Percentiles rank a stretch among this genome's conserved stretches.
Evolutionary conservation across 2,329 filamentous ascomycete species (phyloP).

Genomic region (Fusarium verticillioides): DNA sequence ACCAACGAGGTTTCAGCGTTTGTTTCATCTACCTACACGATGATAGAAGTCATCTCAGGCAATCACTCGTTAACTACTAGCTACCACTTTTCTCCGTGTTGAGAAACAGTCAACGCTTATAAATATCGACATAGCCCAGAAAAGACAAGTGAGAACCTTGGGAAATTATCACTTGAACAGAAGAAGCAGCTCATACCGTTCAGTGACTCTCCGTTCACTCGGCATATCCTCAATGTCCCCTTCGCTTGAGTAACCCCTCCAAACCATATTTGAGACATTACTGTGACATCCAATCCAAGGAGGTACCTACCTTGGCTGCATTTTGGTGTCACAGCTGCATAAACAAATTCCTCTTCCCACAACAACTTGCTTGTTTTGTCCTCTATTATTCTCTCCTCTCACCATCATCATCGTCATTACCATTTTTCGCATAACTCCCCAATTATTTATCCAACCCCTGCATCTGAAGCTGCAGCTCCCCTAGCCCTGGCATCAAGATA

Average conservation of each 20-base stretch:
- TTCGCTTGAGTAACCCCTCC: slow-evolving; percentile 18
- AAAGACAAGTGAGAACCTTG: background rate
- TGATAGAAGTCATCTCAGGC: slow-evolving; percentile 1
- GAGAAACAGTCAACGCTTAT: background rate
- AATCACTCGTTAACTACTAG: background rate
- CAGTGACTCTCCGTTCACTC: background rate
- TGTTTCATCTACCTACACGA: slow-evolving; percentile 4
- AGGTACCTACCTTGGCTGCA: background rate
- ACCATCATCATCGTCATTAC: background rate
- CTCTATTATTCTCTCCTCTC: background rate
- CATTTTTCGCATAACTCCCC: slow-evolving; percentile 5
- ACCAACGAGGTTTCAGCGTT: slow-evolving; percentile 22
- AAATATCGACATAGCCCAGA: background rate
- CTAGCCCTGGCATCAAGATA: slow-evolving; percentile 27
- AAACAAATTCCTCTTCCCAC: slow-evolving; percentile 9
- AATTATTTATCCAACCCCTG: slow-evolving; percentile 21
- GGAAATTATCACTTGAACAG: background rate
- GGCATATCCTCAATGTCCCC: slow-evolving; percentile 2
- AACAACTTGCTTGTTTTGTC: background rate
- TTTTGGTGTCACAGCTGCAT: slow-evolving; percentile 12
- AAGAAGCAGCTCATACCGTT: slow-evolving; percentile 9
- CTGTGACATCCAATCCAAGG: slow-evolving; percentile 3
- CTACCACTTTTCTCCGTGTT: background rate
- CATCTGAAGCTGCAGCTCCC: slow-evolving; percentile 23
- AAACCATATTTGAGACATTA: slow-evolving; percentile 26